Conservation (phyloP, 371 early-diverging fungal genomes). For the Apophysomyces trapeziformis region DNA sequence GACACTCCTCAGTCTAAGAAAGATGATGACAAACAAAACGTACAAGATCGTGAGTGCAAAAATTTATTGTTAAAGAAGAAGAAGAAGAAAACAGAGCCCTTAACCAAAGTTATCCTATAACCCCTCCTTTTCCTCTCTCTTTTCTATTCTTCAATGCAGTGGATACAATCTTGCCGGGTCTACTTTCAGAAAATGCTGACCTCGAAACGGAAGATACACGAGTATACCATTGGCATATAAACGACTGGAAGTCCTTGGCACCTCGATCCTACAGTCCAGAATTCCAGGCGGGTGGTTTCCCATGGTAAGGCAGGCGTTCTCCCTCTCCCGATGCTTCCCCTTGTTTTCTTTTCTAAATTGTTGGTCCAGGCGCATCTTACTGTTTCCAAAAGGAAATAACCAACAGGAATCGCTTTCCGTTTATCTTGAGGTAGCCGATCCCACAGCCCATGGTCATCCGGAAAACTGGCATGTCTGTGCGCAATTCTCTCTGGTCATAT, state of each 20-base stretch:
- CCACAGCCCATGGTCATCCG: conserved; percentile 57
- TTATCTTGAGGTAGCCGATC: conserved; percentile 83
- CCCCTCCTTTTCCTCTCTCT: not conserved
- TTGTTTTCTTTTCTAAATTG: conserved; percentile 7
- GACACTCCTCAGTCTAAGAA: conserved; percentile 14
- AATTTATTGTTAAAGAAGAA: not conserved
- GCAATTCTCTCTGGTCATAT: conserved; percentile 81
- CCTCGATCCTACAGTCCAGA: conserved; percentile 57
- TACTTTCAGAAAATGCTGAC: conserved; percentile 41
- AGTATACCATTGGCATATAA: conserved; percentile 63
- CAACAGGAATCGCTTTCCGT: conserved; percentile 68
- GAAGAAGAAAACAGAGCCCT: too few species aligned
- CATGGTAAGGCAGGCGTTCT: conserved; percentile 50
- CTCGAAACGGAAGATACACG: conserved; percentile 54
- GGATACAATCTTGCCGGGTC: conserved; percentile 32
- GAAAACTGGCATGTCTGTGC: conserved; percentile 88
- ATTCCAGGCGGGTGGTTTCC: conserved; percentile 61
- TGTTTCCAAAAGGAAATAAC: conserved; percentile 89
- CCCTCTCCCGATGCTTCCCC: not conserved
- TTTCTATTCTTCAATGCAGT: conserved; percentile 16
- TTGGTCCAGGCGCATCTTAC: conserved; percentile 71
- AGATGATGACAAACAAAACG: conserved; percentile 20
- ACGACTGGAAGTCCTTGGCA: conserved; percentile 58
- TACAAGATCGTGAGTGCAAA: conserved; percentile 17
- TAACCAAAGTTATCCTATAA: not conserved